Percentiles rank a stretch among this genome's conserved stretches.
These are phyloP conservation scores for Pichia rugopelliculosa DNA, from an alignment of 805 yeast genomes.

Conservation along the genomic window DNA sequence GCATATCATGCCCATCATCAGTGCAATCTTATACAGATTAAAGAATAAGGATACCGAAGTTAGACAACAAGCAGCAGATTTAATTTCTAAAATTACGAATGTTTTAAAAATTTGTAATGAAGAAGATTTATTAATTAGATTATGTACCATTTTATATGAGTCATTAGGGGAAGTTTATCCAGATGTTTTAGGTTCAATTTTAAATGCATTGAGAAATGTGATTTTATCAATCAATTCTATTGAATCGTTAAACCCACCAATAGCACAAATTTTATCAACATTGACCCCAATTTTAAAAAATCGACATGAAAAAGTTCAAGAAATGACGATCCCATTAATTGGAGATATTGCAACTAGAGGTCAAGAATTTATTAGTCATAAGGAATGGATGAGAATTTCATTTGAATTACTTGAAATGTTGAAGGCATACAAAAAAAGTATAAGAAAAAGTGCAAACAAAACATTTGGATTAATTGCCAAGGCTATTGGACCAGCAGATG, in stretches of 20 bases:
- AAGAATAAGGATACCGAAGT: constrained; percentile 64
- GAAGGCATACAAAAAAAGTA: constrained; percentile 68
- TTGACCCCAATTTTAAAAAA: constrained; percentile 87
- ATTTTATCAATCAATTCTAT: constrained; percentile 49
- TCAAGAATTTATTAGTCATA: constrained; percentile 76
- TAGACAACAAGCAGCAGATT: constrained; percentile 79
- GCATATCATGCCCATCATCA: constrained; percentile 62
- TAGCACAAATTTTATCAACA: constrained; percentile 75
- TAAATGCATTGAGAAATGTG: constrained; percentile 62
- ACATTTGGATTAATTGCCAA: constrained; percentile 88
- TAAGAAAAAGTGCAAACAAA: constrained; percentile 76
- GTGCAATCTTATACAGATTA: constrained; percentile 64
- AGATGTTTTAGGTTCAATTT: constrained; percentile 80
- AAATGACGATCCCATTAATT: constrained; percentile 66
- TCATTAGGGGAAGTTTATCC: constrained; percentile 93
- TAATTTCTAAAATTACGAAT: constrained; percentile 59
- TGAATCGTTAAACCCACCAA: constrained; percentile 65
- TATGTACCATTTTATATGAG: constrained; percentile 76
- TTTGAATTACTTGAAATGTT: constrained; percentile 85
- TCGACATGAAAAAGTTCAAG: constrained; percentile 86
- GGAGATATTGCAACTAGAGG: constrained; percentile 77
- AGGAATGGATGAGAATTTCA: constrained; percentile 97
- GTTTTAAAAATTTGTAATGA: constrained; percentile 60
- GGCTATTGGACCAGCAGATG: constrained; percentile 95
- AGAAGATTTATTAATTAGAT: constrained; percentile 51